Evolutionary conservation across 2,329 filamentous ascomycete genomes (phyloP).

Genomic region (Whalleya microplaca): DNA sequence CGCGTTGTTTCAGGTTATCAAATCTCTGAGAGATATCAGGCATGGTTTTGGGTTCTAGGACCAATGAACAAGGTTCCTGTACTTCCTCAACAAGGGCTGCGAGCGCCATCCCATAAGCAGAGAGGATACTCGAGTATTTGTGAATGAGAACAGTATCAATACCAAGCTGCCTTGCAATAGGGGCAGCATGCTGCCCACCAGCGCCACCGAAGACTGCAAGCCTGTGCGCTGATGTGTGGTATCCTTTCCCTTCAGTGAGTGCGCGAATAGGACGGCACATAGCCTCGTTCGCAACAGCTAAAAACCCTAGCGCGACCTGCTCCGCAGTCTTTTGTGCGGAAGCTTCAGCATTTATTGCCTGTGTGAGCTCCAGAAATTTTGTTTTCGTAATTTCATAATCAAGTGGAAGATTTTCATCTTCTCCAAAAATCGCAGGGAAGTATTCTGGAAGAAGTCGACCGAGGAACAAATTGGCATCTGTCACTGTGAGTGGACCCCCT

Average conservation of each 20-base stretch:
- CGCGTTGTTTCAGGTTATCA: constrained; percentile 17
- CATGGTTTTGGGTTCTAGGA: constrained; percentile 12
- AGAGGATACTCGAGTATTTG: constrained; percentile 39
- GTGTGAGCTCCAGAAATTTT: constrained; percentile 47
- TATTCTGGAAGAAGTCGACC: constrained; percentile 64
- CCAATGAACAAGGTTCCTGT: constrained; percentile 22
- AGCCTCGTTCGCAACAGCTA: constrained; percentile 75
- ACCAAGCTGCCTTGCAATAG: constrained; percentile 45
- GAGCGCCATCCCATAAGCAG: constrained; percentile 49
- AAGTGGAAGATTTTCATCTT: constrained; percentile 62
- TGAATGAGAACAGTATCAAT: constrained; percentile 48
- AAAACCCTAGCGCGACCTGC: constrained; percentile 67
- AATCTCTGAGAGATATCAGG: constrained; percentile 3
- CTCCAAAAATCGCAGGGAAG: constrained; percentile 74
- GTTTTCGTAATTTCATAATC: constrained; percentile 45
- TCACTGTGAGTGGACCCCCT: constrained; percentile 71
- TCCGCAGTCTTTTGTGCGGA: constrained; percentile 37
- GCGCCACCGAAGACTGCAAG: constrained; percentile 66
- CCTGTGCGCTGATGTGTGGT: constrained; percentile 37
- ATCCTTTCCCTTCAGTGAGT: constrained; percentile 57
- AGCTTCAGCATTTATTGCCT: constrained; percentile 44
- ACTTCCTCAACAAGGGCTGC: constrained; percentile 25
- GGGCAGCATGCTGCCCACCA: constrained; percentile 61
- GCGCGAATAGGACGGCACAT: constrained; percentile 77
- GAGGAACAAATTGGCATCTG: constrained; percentile 72